phyloP scores from a whole-genome alignment of 2,329 filamentous ascomycete genomes.

The Sporothrix dimorphospora region DNA sequence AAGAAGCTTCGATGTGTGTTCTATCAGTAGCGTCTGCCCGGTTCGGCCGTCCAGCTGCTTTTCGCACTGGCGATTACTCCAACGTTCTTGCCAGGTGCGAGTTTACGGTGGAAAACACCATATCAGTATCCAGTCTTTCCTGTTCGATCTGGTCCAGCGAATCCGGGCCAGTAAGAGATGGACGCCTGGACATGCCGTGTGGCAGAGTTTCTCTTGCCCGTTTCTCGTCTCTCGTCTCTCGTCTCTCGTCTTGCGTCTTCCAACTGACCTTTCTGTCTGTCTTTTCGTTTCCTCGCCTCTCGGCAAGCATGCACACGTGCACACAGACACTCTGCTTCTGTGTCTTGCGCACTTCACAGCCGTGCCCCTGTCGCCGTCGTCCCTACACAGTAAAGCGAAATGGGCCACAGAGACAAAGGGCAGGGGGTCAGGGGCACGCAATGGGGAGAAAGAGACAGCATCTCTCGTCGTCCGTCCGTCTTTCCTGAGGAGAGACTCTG shows the following conservation, averaged over 20 bases:
- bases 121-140: background rate
- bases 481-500: background rate
- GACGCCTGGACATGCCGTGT: background rate
- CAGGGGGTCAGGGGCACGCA: slow-evolving; percentile 1
- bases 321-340: background rate
- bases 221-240: background rate
- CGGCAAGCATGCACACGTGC: background rate
- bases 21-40: background rate
- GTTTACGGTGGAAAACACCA: background rate
- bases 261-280: background rate
- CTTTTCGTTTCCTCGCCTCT: background rate
- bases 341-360: background rate
- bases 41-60: background rate
- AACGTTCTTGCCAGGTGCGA: background rate
- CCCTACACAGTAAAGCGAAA: slow-evolving; percentile 28
- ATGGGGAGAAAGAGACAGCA: background rate
- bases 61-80: slow-evolving; percentile 10
- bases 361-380: slow-evolving; percentile 27
- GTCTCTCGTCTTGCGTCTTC: background rate
- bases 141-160: background rate
- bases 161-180: background rate
- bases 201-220: background rate
- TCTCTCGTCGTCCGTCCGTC: background rate
- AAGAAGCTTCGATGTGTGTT: background rate
- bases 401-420: slow-evolving; percentile 20